Evolutionary conservation across 805 yeast species (phyloP).

Genomic region (Zygoascus biomembranicola): DNA sequence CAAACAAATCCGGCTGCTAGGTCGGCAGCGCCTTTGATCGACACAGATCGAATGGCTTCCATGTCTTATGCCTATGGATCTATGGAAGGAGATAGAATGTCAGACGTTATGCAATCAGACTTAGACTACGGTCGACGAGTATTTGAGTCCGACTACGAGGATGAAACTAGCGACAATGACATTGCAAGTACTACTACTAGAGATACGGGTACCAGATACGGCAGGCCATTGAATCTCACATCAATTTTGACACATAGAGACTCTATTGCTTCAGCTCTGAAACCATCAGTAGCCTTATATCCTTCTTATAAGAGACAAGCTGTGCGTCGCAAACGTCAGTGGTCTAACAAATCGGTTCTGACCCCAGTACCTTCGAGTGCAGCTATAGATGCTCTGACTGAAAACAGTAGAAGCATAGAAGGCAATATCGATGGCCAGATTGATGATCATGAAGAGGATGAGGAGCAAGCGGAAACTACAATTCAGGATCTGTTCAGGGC

Average conservation of each 20-base stretch:
- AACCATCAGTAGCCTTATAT: neutral
- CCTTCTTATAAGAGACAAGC: neutral
- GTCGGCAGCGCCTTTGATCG: neutral
- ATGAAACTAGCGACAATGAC: slow-evolving; percentile 1
- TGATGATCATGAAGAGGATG: slow-evolving; percentile 4
- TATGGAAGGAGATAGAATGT: neutral
- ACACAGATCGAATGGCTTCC: neutral
- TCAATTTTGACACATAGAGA: neutral
- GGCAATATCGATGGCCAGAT: slow-evolving; percentile 1
- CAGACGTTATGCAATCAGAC: slow-evolving; percentile 1
- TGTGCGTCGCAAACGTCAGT: neutral
- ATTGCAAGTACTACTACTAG: slow-evolving; percentile 3
- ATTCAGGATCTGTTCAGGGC: slow-evolving; percentile 1
- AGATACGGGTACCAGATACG: slow-evolving; percentile 1
- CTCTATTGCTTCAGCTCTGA: neutral
- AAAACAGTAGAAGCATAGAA: slow-evolving; percentile 1
- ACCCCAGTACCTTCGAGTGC: slow-evolving; percentile 1
- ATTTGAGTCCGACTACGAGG: slow-evolving; percentile 1
- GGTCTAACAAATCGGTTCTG: neutral
- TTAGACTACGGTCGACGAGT: neutral
- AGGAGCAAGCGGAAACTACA: slow-evolving; percentile 1
- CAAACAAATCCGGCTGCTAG: neutral
- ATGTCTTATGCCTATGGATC: neutral
- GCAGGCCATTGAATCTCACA: neutral
- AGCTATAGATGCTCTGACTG: neutral